A percentile compares a stretch with the other conserved stretches of the same genome.
phyloP scores from a whole-genome alignment of 768 basidiomycete species.

The Megacollybia marginata region DNA sequence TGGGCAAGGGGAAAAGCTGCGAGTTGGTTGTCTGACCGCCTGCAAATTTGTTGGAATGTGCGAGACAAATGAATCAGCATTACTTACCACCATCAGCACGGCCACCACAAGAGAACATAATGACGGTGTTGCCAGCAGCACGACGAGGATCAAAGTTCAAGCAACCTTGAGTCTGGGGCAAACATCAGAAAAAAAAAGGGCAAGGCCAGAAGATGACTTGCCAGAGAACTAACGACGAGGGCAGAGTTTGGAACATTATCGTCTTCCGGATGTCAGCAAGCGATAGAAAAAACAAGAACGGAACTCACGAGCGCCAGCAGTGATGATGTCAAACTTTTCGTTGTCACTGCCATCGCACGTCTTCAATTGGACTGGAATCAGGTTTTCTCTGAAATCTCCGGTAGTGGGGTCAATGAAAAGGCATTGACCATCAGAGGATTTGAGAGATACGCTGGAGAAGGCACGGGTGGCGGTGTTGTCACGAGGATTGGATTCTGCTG shows the following conservation, averaged over 20 bases:
- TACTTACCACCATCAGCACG: constrained; percentile 14
- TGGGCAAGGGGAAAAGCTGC: background rate
- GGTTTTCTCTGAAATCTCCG: constrained; percentile 16
- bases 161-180: constrained; percentile 13
- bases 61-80: background rate
- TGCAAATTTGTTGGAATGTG: background rate
- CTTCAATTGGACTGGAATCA: constrained; percentile 10
- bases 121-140: constrained; percentile 13
- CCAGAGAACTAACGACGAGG: constrained; percentile 12
- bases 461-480: constrained; percentile 18
- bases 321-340: constrained; percentile 16
- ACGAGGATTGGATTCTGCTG: constrained; percentile 11
- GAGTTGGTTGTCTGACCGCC: background rate
- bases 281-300: no score
- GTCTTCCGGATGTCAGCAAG: background rate
- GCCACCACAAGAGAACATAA: constrained; percentile 18
- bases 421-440: constrained; percentile 15
- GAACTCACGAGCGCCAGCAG: constrained; percentile 3
- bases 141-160: constrained; percentile 16
- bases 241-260: constrained; percentile 10
- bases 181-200: background rate
- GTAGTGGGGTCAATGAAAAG: constrained; percentile 8
- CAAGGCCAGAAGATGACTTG: background rate
- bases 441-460: constrained; percentile 7
- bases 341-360: constrained; percentile 13